phyloP scores from a whole-genome alignment of 805 yeast species.

The Cyberlindnera sargentensis region DNA sequence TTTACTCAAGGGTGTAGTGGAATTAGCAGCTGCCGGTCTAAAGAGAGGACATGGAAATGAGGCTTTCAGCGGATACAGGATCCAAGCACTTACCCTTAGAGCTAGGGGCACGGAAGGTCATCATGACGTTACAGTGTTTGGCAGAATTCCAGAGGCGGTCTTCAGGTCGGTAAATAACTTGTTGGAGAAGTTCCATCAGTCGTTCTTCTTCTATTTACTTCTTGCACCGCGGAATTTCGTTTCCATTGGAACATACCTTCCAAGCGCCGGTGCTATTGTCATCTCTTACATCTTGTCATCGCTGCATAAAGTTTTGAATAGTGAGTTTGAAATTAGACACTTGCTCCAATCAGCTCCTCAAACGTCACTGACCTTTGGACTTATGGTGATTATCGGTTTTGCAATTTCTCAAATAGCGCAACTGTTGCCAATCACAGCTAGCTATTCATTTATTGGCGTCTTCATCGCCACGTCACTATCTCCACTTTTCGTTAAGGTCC shows the following conservation, averaged over 20 bases:
- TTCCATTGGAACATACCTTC: conserved; percentile 89
- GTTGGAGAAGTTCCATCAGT: conserved; percentile 93
- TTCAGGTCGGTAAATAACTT: conserved; percentile 87
- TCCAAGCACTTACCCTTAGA: conserved; percentile 77
- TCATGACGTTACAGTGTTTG: conserved; percentile 83
- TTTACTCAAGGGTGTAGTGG: conserved; percentile 56
- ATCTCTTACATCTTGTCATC: conserved; percentile 65
- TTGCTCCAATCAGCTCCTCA: conserved; percentile 1
- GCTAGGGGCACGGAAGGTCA: conserved; percentile 56
- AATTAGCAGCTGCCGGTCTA: conserved; percentile 67
- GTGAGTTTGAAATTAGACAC: conserved; percentile 12
- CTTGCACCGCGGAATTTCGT: conserved; percentile 76
- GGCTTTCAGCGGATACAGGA: conserved; percentile 93
- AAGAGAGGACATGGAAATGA: conserved; percentile 65
- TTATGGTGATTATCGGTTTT: conserved; percentile 17
- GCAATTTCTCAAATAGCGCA: conserved; percentile 14
- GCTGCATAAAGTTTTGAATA: conserved; percentile 44
- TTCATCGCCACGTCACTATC: conserved; percentile 16
- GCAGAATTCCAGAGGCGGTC: conserved; percentile 81
- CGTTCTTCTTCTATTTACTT: conserved; percentile 86
- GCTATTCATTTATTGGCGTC: conserved; percentile 10
- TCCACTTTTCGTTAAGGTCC: conserved; percentile 14
- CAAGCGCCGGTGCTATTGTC: conserved; percentile 71
- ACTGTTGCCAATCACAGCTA: conserved; percentile 9
- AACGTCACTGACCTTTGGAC: conserved; percentile 22